Conservation (phyloP, 2,329 filamentous ascomycete genomes). For the Cryphonectria radicalis region DNA sequence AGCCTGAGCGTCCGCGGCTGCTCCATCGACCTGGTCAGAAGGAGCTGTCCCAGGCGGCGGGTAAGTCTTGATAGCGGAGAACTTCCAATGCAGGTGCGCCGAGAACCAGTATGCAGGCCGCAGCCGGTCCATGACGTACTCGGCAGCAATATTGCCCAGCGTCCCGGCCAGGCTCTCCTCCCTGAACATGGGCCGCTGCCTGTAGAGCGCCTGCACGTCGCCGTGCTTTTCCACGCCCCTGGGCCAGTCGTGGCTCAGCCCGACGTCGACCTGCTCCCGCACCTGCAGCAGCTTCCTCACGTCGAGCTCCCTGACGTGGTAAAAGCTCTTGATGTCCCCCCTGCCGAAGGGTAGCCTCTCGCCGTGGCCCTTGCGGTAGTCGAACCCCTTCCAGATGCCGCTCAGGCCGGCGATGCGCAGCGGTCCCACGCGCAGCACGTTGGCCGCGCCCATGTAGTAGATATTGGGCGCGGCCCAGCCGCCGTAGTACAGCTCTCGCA, state of each 20-base stretch:
- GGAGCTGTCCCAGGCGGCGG: slow-evolving; percentile 37
- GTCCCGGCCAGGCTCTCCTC: slow-evolving; percentile 75
- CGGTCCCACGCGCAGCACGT: slow-evolving; percentile 81
- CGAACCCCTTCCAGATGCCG: slow-evolving; percentile 91
- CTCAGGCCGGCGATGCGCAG: slow-evolving; percentile 88
- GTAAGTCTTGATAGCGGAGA: slow-evolving; percentile 69
- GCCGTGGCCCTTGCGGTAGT: slow-evolving; percentile 82
- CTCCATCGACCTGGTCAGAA: slow-evolving; percentile 23
- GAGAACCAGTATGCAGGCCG: slow-evolving; percentile 90
- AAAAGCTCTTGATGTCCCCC: slow-evolving; percentile 79
- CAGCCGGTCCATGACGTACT: slow-evolving; percentile 78
- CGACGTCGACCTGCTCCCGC: slow-evolving; percentile 86
- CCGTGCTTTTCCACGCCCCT: slow-evolving; percentile 80
- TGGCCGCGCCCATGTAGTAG: slow-evolving; percentile 94
- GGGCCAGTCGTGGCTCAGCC: slow-evolving; percentile 96
- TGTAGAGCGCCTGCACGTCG: slow-evolving; percentile 69
- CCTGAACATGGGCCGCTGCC: slow-evolving; percentile 74
- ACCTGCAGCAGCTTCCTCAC: slow-evolving; percentile 86
- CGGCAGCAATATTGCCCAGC: slow-evolving; percentile 80
- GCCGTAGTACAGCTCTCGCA: slow-evolving; percentile 93
- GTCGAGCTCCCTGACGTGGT: slow-evolving; percentile 89
- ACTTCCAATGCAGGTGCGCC: slow-evolving; percentile 91
- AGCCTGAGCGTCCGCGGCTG: slow-evolving; percentile 27
- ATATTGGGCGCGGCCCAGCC: slow-evolving; percentile 98
- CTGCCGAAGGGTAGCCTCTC: slow-evolving; percentile 84